Conservation (phyloP, 306 rosid genomes). For the Luffa aegyptiaca region DNA sequence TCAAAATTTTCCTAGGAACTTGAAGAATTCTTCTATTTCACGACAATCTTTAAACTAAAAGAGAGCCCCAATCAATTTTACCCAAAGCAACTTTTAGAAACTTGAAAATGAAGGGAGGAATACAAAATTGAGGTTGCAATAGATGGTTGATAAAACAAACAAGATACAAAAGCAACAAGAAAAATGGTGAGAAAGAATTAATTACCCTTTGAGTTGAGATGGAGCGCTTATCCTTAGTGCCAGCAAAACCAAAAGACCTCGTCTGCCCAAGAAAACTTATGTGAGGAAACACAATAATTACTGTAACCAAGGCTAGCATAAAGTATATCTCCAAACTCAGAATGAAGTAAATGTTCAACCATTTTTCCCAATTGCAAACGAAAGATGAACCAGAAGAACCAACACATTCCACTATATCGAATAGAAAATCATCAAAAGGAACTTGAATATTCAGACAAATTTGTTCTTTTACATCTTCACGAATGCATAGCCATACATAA, state of each 20-base stretch:
- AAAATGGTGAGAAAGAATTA: constrained; percentile 3
- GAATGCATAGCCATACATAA: neutral
- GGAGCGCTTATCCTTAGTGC: constrained; percentile 93
- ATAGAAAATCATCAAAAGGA: neutral
- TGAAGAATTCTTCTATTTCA: neutral
- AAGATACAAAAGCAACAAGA: neutral
- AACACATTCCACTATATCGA: neutral
- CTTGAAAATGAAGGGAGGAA: neutral
- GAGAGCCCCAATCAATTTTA: neutral
- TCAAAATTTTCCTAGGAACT: neutral
- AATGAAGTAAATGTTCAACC: neutral
- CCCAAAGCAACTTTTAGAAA: neutral
- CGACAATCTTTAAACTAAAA: neutral
- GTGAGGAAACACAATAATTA: constrained; percentile 1
- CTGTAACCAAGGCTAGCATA: neutral
- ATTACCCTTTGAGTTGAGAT: constrained; percentile 87
- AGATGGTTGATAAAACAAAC: neutral
- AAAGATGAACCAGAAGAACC: neutral
- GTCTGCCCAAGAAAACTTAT: constrained; percentile 35
- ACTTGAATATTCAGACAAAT: neutral
- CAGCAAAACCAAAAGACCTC: constrained; percentile 92
- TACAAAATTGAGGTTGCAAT: neutral
- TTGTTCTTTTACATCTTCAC: neutral
- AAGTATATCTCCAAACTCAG: neutral
- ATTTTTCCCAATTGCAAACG: neutral